Evolutionary conservation across 2,329 filamentous ascomycete genomes (phyloP).

Genomic region (Phaeosphaeria sp.): DNA sequence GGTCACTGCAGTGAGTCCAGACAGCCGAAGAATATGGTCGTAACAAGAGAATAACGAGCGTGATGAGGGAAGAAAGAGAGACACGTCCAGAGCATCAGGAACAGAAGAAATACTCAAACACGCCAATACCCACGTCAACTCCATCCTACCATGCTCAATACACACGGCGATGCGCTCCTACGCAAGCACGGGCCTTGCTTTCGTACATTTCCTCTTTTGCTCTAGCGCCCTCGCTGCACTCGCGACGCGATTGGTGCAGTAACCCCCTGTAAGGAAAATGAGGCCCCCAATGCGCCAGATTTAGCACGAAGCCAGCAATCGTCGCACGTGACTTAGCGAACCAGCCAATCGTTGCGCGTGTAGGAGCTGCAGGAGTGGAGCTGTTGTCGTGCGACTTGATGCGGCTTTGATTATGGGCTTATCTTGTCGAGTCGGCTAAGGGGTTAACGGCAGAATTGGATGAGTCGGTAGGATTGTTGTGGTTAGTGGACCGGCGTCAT

Average conservation of each 20-base stretch:
- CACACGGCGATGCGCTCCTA: background rate
- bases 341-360: background rate
- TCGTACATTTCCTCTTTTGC: slow-evolving; percentile 23
- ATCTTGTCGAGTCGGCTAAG: background rate
- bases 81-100: background rate
- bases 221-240: slow-evolving; percentile 8
- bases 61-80: background rate
- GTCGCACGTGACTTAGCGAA: background rate
- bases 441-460: background rate
- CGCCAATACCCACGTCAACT: background rate
- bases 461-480: background rate
- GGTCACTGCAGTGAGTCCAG: background rate
- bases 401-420: background rate
- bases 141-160: background rate
- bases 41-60: background rate
- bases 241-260: slow-evolving; percentile 7
- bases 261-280: background rate
- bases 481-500: background rate
- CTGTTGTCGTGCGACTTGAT: background rate
- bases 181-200: slow-evolving; percentile 1
- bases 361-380: background rate
- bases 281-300: slow-evolving; percentile 5
- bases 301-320: slow-evolving; percentile 1
- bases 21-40: background rate
- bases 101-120: background rate